Evolutionary conservation across 257 asterid species (phyloP), one percentile per base, ranked within the genome.

Genomic region (Cinchona pubescens): DNA sequence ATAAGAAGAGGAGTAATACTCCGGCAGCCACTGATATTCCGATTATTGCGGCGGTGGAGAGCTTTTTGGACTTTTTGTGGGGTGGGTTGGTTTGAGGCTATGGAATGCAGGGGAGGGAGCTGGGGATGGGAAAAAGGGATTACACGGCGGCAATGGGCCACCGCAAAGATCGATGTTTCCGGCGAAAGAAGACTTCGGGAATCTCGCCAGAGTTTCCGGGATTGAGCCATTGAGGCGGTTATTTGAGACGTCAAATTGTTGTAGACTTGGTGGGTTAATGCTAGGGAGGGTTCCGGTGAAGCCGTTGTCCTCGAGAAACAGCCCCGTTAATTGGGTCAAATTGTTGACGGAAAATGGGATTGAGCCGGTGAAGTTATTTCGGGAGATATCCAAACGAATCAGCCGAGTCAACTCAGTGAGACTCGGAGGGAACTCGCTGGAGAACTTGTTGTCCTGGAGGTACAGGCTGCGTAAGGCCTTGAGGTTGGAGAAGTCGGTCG

Each of bases 161-260:
- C 97, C 99, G 82, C 99, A 95, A 16, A 95, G 81, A 32, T 83
- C 79, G 51, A 90, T 37, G 78, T 95, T 95, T 16, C 95, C 92
- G 0, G 97, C 60, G 19, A 94, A 94, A 27, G 99, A 69, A 0
- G 97, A 71, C 0, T 76, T 69, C 23, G 92, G 94, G 67, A 91
- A 95, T 43, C 35, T 86, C 0, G 96, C 80, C 1, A 91, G 86
- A 3, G 90, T 82, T 18, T 76, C 32, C 10, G 99, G 99, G 69
- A 95, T 85, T 34, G 98, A 95, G n/a, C 99, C 99, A 63, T 91
- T 95, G 51, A 95, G 91, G 6, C 76, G 90, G 79, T 95, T 95
- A 67, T 83, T 80, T 3, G 97, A 80, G 35, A 90, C 96, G 73
- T 82, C 77, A 72, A 95, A 92, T 30, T 80, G 69, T n/a, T 15